Evolutionary conservation across 305 asterid genomes (phyloP).

Genomic region (Fraxinus greggii): DNA sequence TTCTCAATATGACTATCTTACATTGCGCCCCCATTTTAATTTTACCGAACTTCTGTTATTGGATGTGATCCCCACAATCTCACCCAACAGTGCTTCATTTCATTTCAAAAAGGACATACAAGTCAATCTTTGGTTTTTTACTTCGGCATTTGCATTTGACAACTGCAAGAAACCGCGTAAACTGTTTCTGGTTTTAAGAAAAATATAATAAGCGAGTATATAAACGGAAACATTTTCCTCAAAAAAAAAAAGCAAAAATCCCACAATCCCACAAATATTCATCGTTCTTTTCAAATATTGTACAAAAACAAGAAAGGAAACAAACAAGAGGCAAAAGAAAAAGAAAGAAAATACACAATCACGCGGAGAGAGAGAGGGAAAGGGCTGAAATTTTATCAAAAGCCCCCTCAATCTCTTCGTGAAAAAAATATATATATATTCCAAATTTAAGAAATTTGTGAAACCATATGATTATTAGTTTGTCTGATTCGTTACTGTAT

Average conservation of each 20-base stretch:
- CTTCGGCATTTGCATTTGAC: neutral
- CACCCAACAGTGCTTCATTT: neutral
- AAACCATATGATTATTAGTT: constrained; percentile 25
- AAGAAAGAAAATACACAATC: neutral
- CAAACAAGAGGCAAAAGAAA: neutral
- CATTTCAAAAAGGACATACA: neutral
- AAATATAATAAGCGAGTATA: neutral
- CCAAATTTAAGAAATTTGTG: constrained; percentile 7
- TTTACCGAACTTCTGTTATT: neutral
- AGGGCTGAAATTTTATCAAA: constrained; percentile 26
- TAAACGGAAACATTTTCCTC: neutral
- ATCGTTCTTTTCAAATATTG: neutral
- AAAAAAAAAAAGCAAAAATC: neutral
- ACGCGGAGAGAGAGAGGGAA: constrained; percentile 22
- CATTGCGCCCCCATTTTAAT: neutral
- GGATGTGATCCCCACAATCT: neutral
- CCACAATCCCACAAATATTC: neutral
- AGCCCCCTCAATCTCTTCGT: constrained; percentile 40
- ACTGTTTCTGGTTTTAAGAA: neutral
- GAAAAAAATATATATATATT: neutral
- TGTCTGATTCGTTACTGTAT: constrained; percentile 12
- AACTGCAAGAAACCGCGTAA: neutral
- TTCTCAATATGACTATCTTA: too few relatives aligned
- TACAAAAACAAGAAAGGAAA: neutral
- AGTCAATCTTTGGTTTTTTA: neutral